Evolutionary conservation across 306 rosid genomes (phyloP).

Genomic region (Lupinus albus): DNA sequence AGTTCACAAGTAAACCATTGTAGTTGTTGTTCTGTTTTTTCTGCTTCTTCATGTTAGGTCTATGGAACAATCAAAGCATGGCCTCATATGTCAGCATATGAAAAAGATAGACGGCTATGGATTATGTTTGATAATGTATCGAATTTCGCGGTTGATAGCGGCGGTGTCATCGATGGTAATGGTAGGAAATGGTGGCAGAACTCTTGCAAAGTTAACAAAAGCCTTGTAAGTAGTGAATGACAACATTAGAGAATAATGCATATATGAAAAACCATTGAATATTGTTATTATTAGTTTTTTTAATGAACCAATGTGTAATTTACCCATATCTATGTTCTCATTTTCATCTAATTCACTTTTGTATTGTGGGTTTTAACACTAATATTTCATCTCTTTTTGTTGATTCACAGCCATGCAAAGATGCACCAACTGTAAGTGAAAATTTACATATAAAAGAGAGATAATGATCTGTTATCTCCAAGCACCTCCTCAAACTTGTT

Average conservation of each 20-base stretch:
- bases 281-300: neutral
- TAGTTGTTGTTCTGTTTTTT: neutral
- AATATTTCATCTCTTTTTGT: constrained; percentile 16
- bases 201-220: constrained; percentile 72
- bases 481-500: too few species aligned
- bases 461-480: too few species aligned
- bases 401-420: constrained; percentile 67
- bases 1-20: constrained; percentile 12
- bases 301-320: constrained; percentile 3
- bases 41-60: constrained; percentile 46
- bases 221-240: constrained; percentile 48
- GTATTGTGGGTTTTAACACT: neutral
- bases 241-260: neutral
- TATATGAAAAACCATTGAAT: constrained; percentile 1
- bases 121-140: constrained; percentile 50
- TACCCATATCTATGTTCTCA: neutral
- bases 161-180: constrained; percentile 74
- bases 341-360: neutral
- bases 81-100: constrained; percentile 51
- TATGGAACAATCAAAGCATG: constrained; percentile 76
- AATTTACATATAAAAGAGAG: neutral
- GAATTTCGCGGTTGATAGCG: constrained; percentile 61
- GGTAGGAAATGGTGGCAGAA: constrained; percentile 82
- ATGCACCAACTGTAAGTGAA: constrained; percentile 71
- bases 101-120: constrained; percentile 50